Base-by-base conservation (phyloP, 345 rosid genomes). In the Cardiospermum halicacabum region DNA sequence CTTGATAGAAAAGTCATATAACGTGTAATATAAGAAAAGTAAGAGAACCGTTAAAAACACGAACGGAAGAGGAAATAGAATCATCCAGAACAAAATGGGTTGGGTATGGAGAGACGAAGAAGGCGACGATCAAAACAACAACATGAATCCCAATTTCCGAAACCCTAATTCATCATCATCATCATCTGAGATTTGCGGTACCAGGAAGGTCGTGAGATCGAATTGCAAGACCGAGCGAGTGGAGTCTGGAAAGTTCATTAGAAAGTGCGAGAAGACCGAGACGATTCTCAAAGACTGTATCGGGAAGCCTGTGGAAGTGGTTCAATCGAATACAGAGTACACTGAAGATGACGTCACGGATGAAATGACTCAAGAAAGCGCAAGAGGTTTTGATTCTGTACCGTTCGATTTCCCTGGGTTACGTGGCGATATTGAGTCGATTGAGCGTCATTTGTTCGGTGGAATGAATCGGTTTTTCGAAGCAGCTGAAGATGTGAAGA, bases 341-440 rank as follows among this genome's bases (percentile, higher is more conserved):
- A 85, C 95, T 3, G 99, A 91, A 78, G 99, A 91, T 11, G 96
- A 91, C 65, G 85, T 91, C n/a, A 91, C 96, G 0, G 81, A 85
- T 21, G 75, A 74, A 74, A 72, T 86, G 54, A 66, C 49, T 13
- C 75, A 72, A 53, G 85, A 83, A 42, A 68, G 57, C 15, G 9
- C 59, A 0, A 68, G 67, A 54, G 69, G 74, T 51, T 76, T 66
- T 15, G 84, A 68, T n/a, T n/a, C n/a, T 30, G 82, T 63, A 3
- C 77, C 87, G 3, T 82, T 91, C 3, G 70, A 70, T 60, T 88
- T 94, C 56, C 92, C 91, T 3, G 97, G 99, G 11, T 80, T 91
- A 43, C 88, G 80, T 18, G 74, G 75, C 53, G 96, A 89, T 72
- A 64, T 94, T 3, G 89, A 84, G 25, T 77, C 78, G 37, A 76